These are phyloP conservation scores for Naumovozyma baii DNA, from an alignment of 805 yeast genomes.

Conservation along the genomic window DNA sequence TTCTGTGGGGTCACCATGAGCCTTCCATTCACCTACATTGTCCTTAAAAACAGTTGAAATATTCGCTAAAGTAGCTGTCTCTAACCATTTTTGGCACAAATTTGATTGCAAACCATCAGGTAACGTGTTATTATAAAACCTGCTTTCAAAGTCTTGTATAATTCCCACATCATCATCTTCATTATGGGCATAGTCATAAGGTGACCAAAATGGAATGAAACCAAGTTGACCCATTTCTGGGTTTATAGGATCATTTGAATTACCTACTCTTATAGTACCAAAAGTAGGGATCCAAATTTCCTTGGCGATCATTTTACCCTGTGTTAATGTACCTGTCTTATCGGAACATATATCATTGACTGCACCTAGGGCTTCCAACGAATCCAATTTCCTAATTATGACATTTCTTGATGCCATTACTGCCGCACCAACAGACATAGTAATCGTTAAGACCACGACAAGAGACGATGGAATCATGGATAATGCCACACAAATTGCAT, in stretches of 20 bases:
- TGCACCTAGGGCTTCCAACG: slow-evolving; percentile 89
- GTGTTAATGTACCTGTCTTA: slow-evolving; percentile 85
- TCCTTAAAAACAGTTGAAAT: slow-evolving; percentile 56
- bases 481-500: slow-evolving; percentile 89
- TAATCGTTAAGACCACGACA: slow-evolving; percentile 94
- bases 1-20: slow-evolving; percentile 86
- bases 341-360: slow-evolving; percentile 90
- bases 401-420: slow-evolving; percentile 94
- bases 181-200: slow-evolving; percentile 23
- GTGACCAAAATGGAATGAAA: slow-evolving; percentile 67
- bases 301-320: slow-evolving; percentile 82
- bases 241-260: slow-evolving; percentile 70
- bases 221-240: slow-evolving; percentile 87
- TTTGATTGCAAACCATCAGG: slow-evolving; percentile 13
- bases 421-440: slow-evolving; percentile 89
- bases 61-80: slow-evolving; percentile 68
- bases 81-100: slow-evolving; percentile 42
- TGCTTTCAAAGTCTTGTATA: slow-evolving; percentile 16
- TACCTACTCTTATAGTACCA: slow-evolving; percentile 51
- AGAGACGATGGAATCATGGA: slow-evolving; percentile 98
- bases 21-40: slow-evolving; percentile 50
- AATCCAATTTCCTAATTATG: slow-evolving; percentile 84
- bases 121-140: slow-evolving; percentile 9
- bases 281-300: slow-evolving; percentile 77
- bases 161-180: slow-evolving; percentile 27